These are phyloP conservation scores for Cyclanthera cordifolia DNA, from an alignment of 306 rosid genomes.

Conservation along the genomic window DNA sequence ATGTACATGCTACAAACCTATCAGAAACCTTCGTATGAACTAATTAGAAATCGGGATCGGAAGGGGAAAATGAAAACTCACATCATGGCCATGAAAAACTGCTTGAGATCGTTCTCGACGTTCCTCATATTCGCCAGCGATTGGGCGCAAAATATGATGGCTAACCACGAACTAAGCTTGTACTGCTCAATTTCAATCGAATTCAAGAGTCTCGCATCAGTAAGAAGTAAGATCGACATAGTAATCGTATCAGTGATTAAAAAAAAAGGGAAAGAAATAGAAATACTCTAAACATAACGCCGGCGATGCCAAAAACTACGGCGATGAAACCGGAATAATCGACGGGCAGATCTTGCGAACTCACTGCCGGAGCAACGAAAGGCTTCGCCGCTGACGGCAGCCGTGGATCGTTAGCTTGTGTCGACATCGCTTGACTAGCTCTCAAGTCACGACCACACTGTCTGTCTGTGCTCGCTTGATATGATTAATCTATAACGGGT, in stretches of 20 bases:
- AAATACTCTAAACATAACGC: conserved; percentile 88
- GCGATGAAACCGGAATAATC: conserved; percentile 93
- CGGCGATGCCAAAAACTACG: conserved; percentile 74
- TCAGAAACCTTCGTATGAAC: not conserved
- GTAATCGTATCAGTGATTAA: too few relatives aligned
- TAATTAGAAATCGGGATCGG: not conserved
- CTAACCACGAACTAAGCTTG: conserved; percentile 88
- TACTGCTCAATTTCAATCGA: conserved; percentile 34
- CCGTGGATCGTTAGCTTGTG: conserved; percentile 82
- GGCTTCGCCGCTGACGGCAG: conserved; percentile 83
- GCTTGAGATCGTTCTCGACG: conserved; percentile 76
- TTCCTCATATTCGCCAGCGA: conserved; percentile 78
- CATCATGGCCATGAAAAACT: conserved; percentile 98
- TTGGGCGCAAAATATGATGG: conserved; percentile 91
- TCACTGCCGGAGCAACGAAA: conserved; percentile 33
- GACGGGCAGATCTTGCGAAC: conserved; percentile 72
- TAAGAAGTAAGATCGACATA: not conserved
- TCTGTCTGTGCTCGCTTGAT: too few relatives aligned
- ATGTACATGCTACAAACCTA: not conserved
- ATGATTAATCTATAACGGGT: too few relatives aligned
- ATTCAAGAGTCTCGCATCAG: not conserved
- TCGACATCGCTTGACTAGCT: conserved; percentile 41
- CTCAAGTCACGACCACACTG: not conserved
- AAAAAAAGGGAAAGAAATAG: not conserved
- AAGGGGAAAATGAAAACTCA: conserved; percentile 21